Percentiles rank a stretch among this genome's conserved stretches.
Conservation (phyloP, 495 filamentous ascomycete species). For the Podospora sp. region DNA sequence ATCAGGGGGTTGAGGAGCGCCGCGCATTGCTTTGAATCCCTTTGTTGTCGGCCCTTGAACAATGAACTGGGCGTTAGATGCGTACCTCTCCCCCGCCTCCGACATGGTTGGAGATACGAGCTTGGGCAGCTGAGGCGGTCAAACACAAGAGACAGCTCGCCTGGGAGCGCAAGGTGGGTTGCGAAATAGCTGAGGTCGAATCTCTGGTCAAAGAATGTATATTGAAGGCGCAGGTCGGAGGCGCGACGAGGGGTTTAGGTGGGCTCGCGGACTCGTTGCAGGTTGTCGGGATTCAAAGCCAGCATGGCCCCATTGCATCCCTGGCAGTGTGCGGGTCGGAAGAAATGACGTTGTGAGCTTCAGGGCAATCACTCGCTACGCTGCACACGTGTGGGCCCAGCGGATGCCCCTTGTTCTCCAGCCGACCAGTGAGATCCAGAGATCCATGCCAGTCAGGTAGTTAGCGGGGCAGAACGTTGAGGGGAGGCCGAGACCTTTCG, state of each 20-base stretch:
- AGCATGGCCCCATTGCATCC: constrained; percentile 15
- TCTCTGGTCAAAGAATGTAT: background rate
- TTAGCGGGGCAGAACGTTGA: background rate
- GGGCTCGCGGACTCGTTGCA: background rate
- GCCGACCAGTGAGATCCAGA: too few species aligned
- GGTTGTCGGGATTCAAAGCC: background rate
- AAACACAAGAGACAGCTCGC: background rate
- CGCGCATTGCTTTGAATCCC: background rate
- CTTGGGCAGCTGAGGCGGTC: constrained; percentile 2
- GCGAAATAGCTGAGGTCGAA: background rate
- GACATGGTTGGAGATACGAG: constrained; percentile 38
- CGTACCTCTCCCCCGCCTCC: constrained; percentile 49
- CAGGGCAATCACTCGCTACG: background rate
- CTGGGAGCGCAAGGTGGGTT: background rate
- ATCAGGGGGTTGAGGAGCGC: background rate
- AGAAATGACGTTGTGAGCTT: constrained; percentile 15
- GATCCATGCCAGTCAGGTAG: too few species aligned
- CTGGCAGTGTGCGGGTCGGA: background rate
- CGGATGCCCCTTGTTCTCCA: background rate
- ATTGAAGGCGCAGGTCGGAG: background rate
- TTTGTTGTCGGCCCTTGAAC: background rate
- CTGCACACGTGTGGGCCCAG: constrained; percentile 1
- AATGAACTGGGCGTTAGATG: constrained; percentile 11
- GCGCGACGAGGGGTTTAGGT: background rate
- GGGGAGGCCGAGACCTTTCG: background rate